Percentiles rank a stretch among this genome's conserved stretches.
Evolutionary conservation across 495 filamentous ascomycete genomes (phyloP).

Genomic region (Penicillium verhagenii): DNA sequence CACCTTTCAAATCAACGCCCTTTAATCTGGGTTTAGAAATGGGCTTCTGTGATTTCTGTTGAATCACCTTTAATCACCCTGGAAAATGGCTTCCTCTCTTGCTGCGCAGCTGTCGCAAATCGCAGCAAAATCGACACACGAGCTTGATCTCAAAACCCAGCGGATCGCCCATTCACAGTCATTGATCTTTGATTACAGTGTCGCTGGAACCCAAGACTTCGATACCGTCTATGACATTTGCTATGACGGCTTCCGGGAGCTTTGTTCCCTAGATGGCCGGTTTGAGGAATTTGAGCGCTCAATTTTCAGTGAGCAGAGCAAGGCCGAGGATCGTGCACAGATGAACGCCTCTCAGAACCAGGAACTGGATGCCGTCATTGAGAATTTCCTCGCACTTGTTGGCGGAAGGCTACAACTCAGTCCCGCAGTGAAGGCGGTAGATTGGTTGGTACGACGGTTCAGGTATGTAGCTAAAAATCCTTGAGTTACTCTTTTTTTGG

Average conservation of each 20-base stretch:
- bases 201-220: constrained; percentile 82
- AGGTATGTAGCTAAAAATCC: constrained; percentile 53
- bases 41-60: constrained; percentile 11
- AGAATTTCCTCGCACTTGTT: constrained; percentile 76
- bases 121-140: constrained; percentile 70
- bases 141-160: constrained; percentile 85
- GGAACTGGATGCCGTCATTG: constrained; percentile 72
- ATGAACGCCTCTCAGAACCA: constrained; percentile 79
- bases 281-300: constrained; percentile 67
- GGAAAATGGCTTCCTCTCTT: constrained; percentile 73
- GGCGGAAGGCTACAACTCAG: constrained; percentile 74
- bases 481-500: not conserved
- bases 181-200: constrained; percentile 78
- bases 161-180: constrained; percentile 87
- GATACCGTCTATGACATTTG: constrained; percentile 85
- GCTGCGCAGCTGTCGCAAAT: constrained; percentile 79
- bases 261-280: constrained; percentile 78
- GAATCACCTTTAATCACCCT: not conserved
- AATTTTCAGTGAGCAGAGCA: constrained; percentile 90
- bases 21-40: constrained; percentile 7
- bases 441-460: constrained; percentile 92
- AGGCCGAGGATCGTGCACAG: constrained; percentile 76
- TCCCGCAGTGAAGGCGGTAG: constrained; percentile 83
- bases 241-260: constrained; percentile 81
- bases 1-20: constrained; percentile 7